A percentile compares a stretch with the other conserved stretches of the same genome.
phyloP scores from a whole-genome alignment of 768 basidiomycete species.

The Cystobasidium onofrii region DNA sequence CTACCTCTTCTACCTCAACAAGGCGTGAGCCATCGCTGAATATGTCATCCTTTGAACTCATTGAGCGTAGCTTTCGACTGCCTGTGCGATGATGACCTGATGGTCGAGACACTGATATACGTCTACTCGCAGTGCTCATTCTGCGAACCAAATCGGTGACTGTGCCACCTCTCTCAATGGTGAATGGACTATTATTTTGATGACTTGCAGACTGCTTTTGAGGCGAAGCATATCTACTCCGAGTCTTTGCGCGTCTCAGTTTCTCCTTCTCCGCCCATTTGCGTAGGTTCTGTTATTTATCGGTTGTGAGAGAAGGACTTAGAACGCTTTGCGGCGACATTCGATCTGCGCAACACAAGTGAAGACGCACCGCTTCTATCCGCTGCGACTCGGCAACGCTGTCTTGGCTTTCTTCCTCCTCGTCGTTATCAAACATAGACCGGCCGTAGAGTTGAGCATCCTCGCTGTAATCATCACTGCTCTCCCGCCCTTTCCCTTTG shows the following conservation, averaged over 20 bases:
- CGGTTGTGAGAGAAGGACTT: not conserved
- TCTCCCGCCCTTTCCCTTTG: conserved; percentile 13
- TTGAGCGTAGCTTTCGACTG: not conserved
- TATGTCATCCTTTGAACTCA: not conserved
- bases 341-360: not conserved
- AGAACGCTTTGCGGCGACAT: not conserved
- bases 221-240: conserved; percentile 3
- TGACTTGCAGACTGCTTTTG: not conserved
- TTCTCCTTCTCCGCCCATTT: conserved; percentile 29
- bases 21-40: not conserved
- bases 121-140: conserved; percentile 1
- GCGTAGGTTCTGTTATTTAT: conserved; percentile 1
- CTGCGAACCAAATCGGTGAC: conserved; percentile 1
- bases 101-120: not conserved
- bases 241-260: conserved; percentile 20
- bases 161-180: not conserved
- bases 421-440: not conserved
- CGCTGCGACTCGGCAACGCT: conserved; percentile 8
- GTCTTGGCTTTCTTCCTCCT: not conserved
- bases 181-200: not conserved
- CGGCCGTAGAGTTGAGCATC: not conserved
- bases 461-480: not conserved
- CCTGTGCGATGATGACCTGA: not conserved
- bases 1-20: conserved; percentile 18
- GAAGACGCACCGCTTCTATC: conserved; percentile 10